Percentiles rank a stretch among this genome's conserved stretches.
Evolutionary conservation across 345 rosid species (phyloP).

Genomic region (Viola odorata): DNA sequence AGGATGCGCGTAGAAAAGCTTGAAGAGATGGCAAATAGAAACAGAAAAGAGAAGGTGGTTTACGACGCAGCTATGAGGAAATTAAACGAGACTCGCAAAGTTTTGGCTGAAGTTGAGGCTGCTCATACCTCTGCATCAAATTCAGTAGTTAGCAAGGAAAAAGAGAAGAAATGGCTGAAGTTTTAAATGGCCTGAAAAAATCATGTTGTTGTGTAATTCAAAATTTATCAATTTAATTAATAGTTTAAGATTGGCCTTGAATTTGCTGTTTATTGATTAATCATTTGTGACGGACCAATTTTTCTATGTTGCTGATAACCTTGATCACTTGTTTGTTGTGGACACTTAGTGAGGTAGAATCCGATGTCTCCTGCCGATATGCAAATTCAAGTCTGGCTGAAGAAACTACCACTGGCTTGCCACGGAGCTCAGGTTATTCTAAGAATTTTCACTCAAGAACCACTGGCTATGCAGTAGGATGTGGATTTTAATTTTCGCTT

Average conservation of each 20-base stretch:
- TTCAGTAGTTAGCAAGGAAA: slow-evolving; percentile 64
- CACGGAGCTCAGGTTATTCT: slow-evolving; percentile 6
- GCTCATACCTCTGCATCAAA: slow-evolving; percentile 67
- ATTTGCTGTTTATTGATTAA: too few relatives aligned
- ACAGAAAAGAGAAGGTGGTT: slow-evolving; percentile 68
- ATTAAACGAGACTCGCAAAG: slow-evolving; percentile 54
- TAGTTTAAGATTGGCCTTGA: too few relatives aligned
- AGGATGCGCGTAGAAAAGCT: slow-evolving; percentile 50
- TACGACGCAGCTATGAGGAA: slow-evolving; percentile 73
- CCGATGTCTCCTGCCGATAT: slow-evolving; percentile 14
- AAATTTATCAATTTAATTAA: background rate
- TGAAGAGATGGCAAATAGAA: slow-evolving; percentile 75
- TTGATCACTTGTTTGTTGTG: slow-evolving; percentile 2
- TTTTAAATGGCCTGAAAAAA: slow-evolving; percentile 32
- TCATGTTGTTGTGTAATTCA: background rate
- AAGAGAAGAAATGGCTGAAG: slow-evolving; percentile 92
- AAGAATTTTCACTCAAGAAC: background rate
- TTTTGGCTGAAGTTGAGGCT: slow-evolving; percentile 62
- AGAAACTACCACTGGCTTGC: slow-evolving; percentile 6
- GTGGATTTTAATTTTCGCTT: too few relatives aligned
- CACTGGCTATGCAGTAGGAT: too few relatives aligned
- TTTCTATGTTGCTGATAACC: background rate
- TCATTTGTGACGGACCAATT: too few relatives aligned
- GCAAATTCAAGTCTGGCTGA: slow-evolving; percentile 1
- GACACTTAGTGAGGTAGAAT: slow-evolving; percentile 28